Conservation (phyloP, 2,329 filamentous ascomycete genomes). For the Phaeosphaeria sp. region DNA sequence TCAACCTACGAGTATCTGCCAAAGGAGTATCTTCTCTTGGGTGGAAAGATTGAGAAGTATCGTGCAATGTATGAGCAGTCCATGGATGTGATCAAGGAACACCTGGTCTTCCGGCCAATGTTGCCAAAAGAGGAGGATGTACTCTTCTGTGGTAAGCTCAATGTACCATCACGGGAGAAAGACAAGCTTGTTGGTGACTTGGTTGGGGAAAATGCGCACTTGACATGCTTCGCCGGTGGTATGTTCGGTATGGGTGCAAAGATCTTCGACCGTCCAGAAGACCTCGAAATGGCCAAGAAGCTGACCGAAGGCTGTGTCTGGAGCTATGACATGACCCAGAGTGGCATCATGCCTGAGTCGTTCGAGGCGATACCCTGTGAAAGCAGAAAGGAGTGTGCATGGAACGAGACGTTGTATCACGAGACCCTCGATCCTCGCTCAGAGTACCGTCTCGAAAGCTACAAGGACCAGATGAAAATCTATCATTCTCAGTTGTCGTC, state of each 20-base stretch:
- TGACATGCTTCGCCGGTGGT: constrained; percentile 74
- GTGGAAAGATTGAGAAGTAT: constrained; percentile 56
- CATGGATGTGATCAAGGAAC: constrained; percentile 52
- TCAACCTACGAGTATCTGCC: constrained; percentile 54
- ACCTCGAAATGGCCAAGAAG: constrained; percentile 63
- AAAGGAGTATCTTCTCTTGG: constrained; percentile 57
- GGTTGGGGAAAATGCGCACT: constrained; percentile 61
- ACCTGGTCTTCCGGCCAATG: constrained; percentile 61
- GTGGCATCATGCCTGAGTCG: constrained; percentile 68
- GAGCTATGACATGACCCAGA: constrained; percentile 64
- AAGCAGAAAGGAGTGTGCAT: constrained; percentile 50
- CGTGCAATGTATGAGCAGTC: constrained; percentile 64
- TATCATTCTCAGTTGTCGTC: constrained; percentile 43
- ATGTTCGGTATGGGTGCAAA: constrained; percentile 73
- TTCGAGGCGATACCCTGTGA: constrained; percentile 59
- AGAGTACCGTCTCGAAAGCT: constrained; percentile 33
- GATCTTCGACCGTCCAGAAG: constrained; percentile 62
- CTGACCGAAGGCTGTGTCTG: constrained; percentile 70
- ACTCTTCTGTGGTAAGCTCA: constrained; percentile 48
- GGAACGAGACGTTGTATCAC: constrained; percentile 56
- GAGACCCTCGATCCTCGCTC: constrained; percentile 47
- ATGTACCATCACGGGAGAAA: constrained; percentile 40
- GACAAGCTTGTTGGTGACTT: constrained; percentile 34
- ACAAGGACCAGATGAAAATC: constrained; percentile 42
- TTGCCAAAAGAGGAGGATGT: constrained; percentile 55